Evolutionary conservation across 1,284 basidiomycete species (phyloP), one percentile per base, ranked within the genome.

Genomic region (Cutaneotrichosporon sp.): DNA sequence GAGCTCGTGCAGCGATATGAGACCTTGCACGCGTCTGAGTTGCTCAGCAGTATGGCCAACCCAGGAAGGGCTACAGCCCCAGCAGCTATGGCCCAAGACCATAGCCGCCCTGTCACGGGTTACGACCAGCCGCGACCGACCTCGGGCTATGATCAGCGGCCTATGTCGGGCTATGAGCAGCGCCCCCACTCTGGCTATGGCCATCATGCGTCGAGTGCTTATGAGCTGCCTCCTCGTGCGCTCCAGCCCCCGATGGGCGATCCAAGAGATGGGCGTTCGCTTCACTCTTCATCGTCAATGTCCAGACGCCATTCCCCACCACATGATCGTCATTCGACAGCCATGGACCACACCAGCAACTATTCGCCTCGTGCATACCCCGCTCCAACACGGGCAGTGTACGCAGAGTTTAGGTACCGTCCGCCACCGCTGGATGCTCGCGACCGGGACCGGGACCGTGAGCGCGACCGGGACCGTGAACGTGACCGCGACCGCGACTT

Each of bases 1-100:
- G 49, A 55, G 6, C 39, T 55, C 7, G 17, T 44, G 20, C 25
- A 43, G 25, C 49, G 49, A 11, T 27, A 48, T 11, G 49, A 55
- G 29, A 45, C 29, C 3, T 19, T 57, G 14, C 29, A 45, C n/a
- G 33, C 29, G 12, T 25, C 43, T 9, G 51, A 52, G n/a, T 26
- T 34, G 29, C 42, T 33, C 3, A 24, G 33, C 22, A 52, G 46
- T 19, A 25, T 35, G 25, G 42, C 45, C 34, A 35, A 22, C 26
- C 25, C 44, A 12, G 29, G 31, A 32, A 45, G 16, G 31, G 20
- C 10, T 3, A 17, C 44, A 10, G 22, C 20, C 22, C 19, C 29
- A 22, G 17, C 27, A 8, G 44, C 31, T 17, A 16, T 17, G 14
- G 3, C 31, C 24, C 44, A 24, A 4, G 53, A 51, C 26, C 37